These are phyloP conservation scores for Gelatoporia subvermispora DNA, from an alignment of 768 basidiomycete genomes.

Conservation along the genomic window DNA sequence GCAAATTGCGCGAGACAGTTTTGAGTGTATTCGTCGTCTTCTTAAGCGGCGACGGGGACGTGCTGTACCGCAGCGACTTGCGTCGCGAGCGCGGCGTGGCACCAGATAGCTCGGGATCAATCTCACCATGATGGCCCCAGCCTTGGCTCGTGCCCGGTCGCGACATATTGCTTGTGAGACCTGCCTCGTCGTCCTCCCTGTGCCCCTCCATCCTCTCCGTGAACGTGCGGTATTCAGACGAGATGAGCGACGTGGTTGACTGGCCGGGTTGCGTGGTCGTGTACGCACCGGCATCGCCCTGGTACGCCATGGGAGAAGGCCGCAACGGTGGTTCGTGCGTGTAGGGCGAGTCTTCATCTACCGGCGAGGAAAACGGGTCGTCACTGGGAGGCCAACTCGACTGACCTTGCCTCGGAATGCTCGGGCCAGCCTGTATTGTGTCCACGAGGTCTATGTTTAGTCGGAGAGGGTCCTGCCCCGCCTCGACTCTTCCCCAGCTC, in stretches of 20 bases:
- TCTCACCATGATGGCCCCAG: slow-evolving; percentile 22
- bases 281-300: slow-evolving; percentile 28
- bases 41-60: slow-evolving; percentile 53
- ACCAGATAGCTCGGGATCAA: slow-evolving; percentile 48
- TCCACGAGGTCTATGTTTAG: slow-evolving; percentile 28
- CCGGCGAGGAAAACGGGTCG: slow-evolving; percentile 47
- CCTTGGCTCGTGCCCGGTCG: slow-evolving; percentile 27
- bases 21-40: slow-evolving; percentile 57
- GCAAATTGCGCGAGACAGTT: slow-evolving; percentile 50
- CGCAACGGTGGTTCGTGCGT: slow-evolving; percentile 27
- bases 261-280: slow-evolving; percentile 40
- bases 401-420: slow-evolving; percentile 17
- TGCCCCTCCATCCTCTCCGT: slow-evolving; percentile 32
- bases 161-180: slow-evolving; percentile 52
- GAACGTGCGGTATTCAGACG: slow-evolving; percentile 28
- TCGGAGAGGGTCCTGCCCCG: slow-evolving; percentile 44
- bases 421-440: slow-evolving; percentile 17
- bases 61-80: slow-evolving; percentile 47
- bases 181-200: slow-evolving; percentile 55
- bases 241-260: slow-evolving; percentile 50
- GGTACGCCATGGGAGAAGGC: slow-evolving; percentile 10
- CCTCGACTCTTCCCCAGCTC: slow-evolving; percentile 52
- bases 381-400: slow-evolving; percentile 27
- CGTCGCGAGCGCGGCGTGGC: slow-evolving; percentile 31
- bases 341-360: slow-evolving; percentile 30